A percentile compares a stretch with the other conserved stretches of the same genome.
phyloP scores from a whole-genome alignment of 2,329 filamentous ascomycete genomes.

The Hyphodiscus sp. region DNA sequence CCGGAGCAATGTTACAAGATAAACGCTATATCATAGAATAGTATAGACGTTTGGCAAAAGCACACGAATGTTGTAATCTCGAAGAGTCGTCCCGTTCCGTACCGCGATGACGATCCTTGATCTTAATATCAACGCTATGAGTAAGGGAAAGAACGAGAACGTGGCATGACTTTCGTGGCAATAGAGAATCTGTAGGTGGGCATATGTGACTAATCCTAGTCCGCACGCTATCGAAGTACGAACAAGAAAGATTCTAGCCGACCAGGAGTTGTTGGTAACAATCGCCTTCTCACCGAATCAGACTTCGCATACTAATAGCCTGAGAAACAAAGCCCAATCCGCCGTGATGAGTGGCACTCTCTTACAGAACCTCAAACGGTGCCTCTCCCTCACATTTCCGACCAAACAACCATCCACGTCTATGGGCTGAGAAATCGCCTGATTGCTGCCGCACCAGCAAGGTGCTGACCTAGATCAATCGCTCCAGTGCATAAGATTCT shows the following conservation, averaged over 20 bases:
- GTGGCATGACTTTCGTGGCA: background rate
- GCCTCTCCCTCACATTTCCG: background rate
- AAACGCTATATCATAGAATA: background rate
- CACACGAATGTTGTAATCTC: background rate
- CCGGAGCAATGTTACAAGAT: background rate
- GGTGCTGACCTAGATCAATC: constrained; percentile 3
- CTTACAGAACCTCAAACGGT: constrained; percentile 5
- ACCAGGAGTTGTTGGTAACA: background rate
- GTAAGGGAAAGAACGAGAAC: background rate
- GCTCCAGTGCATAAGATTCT: background rate
- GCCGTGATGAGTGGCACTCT: constrained; percentile 1
- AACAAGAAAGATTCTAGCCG: background rate
- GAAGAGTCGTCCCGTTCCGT: background rate
- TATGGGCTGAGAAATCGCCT: constrained; percentile 7
- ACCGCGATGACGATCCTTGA: background rate
- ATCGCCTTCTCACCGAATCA: background rate
- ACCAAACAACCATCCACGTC: background rate
- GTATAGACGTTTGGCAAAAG: background rate
- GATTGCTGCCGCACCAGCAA: background rate
- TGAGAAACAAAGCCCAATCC: constrained; percentile 2
- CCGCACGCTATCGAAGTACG: background rate
- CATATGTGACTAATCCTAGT: background rate
- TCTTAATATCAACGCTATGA: no score
- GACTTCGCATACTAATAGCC: background rate
- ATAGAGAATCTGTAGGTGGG: background rate